These are phyloP conservation scores for Pseudopediastrum boryanum DNA, from an alignment of 139 green algal genomes.

Conservation along the genomic window DNA sequence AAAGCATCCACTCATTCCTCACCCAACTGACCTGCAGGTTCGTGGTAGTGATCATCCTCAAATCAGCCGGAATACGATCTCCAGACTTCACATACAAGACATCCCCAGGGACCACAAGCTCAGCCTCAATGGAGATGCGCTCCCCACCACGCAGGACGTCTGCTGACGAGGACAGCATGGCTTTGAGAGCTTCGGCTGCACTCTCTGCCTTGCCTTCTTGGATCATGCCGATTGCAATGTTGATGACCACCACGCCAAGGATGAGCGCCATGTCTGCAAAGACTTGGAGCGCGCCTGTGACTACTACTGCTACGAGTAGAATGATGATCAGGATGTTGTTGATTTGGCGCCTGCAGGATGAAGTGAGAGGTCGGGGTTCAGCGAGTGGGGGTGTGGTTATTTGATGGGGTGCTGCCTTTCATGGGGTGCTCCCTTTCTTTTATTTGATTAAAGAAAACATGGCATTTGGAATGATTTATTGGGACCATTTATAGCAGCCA, in stretches of 20 bases:
- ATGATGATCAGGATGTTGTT: conserved; percentile 46
- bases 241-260: conserved; percentile 42
- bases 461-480: too few relatives aligned
- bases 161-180: conserved; percentile 49
- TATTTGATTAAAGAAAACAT: too few relatives aligned
- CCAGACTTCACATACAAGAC: conserved; percentile 68
- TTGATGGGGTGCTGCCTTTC: too few relatives aligned
- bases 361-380: too few relatives aligned
- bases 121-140: conserved; percentile 31
- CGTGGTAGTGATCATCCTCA: conserved; percentile 58
- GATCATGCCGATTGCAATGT: conserved; percentile 39
- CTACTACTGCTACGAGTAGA: conserved; percentile 34
- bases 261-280: conserved; percentile 32
- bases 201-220: conserved; percentile 56
- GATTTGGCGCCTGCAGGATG: too few relatives aligned
- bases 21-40: conserved; percentile 59
- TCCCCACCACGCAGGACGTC: conserved; percentile 40
- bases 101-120: conserved; percentile 76
- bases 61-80: conserved; percentile 75
- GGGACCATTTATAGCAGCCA: too few relatives aligned
- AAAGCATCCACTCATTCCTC: too few relatives aligned
- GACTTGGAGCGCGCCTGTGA: conserved; percentile 17
- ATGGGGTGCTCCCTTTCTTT: too few relatives aligned
- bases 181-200: conserved; percentile 47
- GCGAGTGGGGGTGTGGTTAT: too few relatives aligned